These are phyloP conservation scores for Ophiostoma sp. DNA, from an alignment of 2,329 filamentous ascomycete species.

Conservation along the genomic window DNA sequence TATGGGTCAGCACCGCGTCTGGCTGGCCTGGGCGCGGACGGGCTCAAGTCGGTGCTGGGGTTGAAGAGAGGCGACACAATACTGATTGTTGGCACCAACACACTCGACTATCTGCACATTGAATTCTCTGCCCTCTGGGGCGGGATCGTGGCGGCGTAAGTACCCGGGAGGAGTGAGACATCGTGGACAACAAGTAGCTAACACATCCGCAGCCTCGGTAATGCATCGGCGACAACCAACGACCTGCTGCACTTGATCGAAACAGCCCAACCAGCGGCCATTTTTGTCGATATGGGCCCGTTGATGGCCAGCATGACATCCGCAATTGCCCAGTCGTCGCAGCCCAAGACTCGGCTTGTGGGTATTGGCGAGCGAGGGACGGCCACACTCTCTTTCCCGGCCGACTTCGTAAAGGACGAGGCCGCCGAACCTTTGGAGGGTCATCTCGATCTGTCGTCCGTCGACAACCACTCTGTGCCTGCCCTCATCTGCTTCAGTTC, in stretches of 20 bases:
- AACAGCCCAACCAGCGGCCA: neutral
- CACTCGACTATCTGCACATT: conserved; percentile 6
- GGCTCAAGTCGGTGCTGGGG: neutral
- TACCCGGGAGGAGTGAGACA: no score
- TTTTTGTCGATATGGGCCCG: neutral
- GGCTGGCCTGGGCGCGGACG: conserved; percentile 8
- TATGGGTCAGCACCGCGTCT: neutral
- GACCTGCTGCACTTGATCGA: conserved; percentile 16
- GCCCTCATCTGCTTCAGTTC: conserved; percentile 19
- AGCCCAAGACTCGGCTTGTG: neutral
- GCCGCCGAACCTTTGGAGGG: neutral
- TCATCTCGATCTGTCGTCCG: neutral
- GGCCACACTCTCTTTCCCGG: neutral
- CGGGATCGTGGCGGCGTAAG: conserved; percentile 15
- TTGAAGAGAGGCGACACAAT: neutral
- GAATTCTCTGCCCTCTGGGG: conserved; percentile 1
- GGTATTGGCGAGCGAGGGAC: neutral
- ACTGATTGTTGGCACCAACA: conserved; percentile 9
- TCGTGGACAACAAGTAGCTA: no score
- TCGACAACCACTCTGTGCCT: neutral
- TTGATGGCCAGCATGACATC: neutral
- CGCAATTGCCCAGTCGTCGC: neutral
- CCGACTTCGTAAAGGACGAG: neutral
- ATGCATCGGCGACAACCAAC: neutral
- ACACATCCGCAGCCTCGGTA: neutral